Base-by-base conservation (phyloP, 2,329 filamentous ascomycete genomes). In the Stagonosporopsis rhizophila region DNA sequence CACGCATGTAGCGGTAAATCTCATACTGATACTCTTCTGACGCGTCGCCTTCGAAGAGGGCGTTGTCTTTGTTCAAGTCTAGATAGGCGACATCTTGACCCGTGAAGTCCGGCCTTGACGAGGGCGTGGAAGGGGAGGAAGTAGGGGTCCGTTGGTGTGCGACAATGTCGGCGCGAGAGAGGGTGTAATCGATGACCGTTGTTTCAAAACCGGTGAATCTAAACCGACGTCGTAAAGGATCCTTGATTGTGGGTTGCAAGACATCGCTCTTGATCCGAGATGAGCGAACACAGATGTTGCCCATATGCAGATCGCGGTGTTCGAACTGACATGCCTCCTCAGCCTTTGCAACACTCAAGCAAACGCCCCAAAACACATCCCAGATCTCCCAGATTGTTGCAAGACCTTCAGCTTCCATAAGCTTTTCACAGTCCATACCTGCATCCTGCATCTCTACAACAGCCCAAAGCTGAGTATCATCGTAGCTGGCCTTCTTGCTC, bases 291-390 rank as follows among this genome's bases (percentile, higher is more conserved):
- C 87, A 89, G 17, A 89, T 82, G 63, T 89, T 89, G n/a, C 86
- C 86, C 32, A 87, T 77, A 71, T 89, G 87, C 4, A 89, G 73
- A 72, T 89, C 87, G 19, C 87, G 82, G 69, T 89, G 87, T 78
- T 89, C 87, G 64, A 89, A 89, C 47, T 80, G 73, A 6, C 83
- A 81, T 50, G 80, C 81, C 65, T 83, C 80, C 69, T 89, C 87
- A 9, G 84, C 87, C 56, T 85, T 83, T 15, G 83, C 85, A 9
- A 89, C 73, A 2, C 84, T 82, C 64, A 87, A 77, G 7, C 83
- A 82, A n/a, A 87, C 84, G 15, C 85, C 83, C 87, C 86, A 89
- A 73, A 89, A 89, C 1, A 88, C 81, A 67, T 89, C 86, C 77
- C 85, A 88, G 2, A 83, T 78, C 59, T 73, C 70, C 75, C 75